phyloP scores from a whole-genome alignment of 2,329 filamentous ascomycete species.

The Trichoderma sp. region DNA sequence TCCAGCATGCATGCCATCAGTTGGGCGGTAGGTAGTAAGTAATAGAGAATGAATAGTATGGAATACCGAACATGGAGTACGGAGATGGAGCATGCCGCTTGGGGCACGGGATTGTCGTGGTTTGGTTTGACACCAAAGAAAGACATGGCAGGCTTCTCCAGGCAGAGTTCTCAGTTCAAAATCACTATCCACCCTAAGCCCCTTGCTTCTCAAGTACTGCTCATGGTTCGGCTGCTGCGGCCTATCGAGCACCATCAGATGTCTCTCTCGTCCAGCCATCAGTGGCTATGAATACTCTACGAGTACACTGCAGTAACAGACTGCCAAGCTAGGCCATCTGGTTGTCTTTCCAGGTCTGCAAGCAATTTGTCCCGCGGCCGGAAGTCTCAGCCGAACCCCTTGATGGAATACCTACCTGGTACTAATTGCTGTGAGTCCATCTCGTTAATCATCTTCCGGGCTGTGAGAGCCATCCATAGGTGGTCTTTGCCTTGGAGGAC shows the following conservation, averaged over 20 bases:
- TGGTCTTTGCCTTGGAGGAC: not conserved
- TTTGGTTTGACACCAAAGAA: not conserved
- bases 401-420: not conserved
- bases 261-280: not conserved
- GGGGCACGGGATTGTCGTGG: not conserved
- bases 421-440: not conserved
- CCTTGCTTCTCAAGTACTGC: not conserved
- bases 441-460: not conserved
- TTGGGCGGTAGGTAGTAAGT: not conserved
- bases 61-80: not conserved
- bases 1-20: not conserved
- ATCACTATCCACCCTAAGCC: not conserved
- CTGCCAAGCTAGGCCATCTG: not conserved
- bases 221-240: not conserved
- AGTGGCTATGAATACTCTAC: not conserved
- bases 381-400: not conserved
- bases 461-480: not conserved
- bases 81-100: not conserved
- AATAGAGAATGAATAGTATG: not conserved
- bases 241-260: not conserved
- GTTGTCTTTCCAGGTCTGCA: not conserved
- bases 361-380: not conserved
- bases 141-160: not conserved
- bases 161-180: not conserved
- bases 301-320: not conserved